Evolutionary conservation across 1,284 basidiomycete species (phyloP).

Genomic region (Coniferiporia sulphurascens): DNA sequence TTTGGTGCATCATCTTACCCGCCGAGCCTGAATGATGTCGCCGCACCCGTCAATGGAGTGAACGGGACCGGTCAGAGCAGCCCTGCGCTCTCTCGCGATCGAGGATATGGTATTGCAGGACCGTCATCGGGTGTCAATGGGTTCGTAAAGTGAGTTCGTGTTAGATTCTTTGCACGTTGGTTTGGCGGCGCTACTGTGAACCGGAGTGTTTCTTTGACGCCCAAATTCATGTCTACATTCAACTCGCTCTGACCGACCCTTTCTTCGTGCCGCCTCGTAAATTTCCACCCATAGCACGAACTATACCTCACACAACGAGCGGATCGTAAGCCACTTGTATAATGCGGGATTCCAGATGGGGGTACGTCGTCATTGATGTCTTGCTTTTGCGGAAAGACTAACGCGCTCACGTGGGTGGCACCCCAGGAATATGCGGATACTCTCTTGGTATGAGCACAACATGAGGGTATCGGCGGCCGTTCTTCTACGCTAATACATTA

Average conservation of each 20-base stretch:
- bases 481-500: background rate
- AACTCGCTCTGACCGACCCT: background rate
- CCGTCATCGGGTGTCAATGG: constrained; percentile 14
- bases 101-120: constrained; percentile 10
- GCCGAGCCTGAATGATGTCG: background rate
- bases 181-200: background rate
- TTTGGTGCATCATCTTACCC: constrained; percentile 4
- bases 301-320: constrained; percentile 49
- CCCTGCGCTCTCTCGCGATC: background rate
- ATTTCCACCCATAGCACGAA: background rate
- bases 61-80: background rate
- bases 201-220: background rate
- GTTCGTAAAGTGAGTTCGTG: constrained; percentile 10
- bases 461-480: background rate
- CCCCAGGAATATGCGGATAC: constrained; percentile 75
- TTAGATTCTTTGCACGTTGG: too few relatives aligned
- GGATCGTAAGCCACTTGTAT: constrained; percentile 71
- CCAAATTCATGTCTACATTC: background rate
- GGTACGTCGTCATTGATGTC: constrained; percentile 33
- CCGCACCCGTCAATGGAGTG: background rate
- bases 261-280: too few relatives aligned
- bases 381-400: constrained; percentile 15
- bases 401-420: background rate
- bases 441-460: constrained; percentile 49
- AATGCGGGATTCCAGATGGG: constrained; percentile 74